phyloP scores from a whole-genome alignment of 352 stramenopile genomes.

The Phytophthora tentaculata region DNA sequence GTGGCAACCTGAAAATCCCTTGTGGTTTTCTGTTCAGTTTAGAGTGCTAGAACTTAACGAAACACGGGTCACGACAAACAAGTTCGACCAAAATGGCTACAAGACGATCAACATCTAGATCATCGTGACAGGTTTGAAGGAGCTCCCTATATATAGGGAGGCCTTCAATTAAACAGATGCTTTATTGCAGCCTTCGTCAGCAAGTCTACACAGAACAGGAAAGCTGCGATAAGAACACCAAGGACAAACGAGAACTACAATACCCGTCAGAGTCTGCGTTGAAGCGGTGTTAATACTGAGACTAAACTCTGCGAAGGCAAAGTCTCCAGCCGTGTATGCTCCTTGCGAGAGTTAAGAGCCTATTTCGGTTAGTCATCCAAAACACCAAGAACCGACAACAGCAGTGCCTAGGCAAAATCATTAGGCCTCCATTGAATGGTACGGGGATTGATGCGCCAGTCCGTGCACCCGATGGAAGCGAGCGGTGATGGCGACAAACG shows the following conservation, averaged over 20 bases:
- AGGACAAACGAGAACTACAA: constrained; percentile 17
- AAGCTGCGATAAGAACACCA: constrained; percentile 34
- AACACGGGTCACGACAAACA: no score
- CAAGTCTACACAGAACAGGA: constrained; percentile 20
- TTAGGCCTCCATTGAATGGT: constrained; percentile 38
- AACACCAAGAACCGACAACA: constrained; percentile 13
- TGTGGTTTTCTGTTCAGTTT: no score
- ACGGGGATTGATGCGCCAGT: constrained; percentile 67
- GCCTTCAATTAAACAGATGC: not conserved
- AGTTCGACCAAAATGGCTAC: constrained; percentile 14
- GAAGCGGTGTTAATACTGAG: constrained; percentile 5
- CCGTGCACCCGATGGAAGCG: constrained; percentile 69
- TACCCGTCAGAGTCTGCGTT: not conserved
- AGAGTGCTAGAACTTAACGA: no score
- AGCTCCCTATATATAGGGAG: constrained; percentile 23
- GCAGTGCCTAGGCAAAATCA: constrained; percentile 13
- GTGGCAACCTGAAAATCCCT: constrained; percentile 7
- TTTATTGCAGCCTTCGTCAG: not conserved
- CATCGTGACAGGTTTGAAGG: not conserved
- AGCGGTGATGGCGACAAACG: constrained; percentile 20
- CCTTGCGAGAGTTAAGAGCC: constrained; percentile 24
- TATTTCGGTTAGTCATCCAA: constrained; percentile 9
- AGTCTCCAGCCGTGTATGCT: constrained; percentile 17
- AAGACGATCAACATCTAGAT: not conserved
- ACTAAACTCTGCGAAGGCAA: constrained; percentile 21